Evolutionary conservation across 1,284 basidiomycete genomes (phyloP).

Genomic region (Tranzscheliella williamsii): DNA sequence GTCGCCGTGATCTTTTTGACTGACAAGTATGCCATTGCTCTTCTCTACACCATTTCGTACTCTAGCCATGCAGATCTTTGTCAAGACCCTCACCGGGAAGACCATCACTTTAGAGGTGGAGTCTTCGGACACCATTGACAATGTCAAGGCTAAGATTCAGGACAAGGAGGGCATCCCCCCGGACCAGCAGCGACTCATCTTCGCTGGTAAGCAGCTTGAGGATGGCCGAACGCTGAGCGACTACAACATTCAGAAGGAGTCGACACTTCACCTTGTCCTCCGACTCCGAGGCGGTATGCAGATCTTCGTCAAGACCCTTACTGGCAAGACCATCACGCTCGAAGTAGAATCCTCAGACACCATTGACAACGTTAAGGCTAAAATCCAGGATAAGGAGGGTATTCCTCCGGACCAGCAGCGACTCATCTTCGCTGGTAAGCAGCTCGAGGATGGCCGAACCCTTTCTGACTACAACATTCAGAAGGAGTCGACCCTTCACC

Average conservation of each 20-base stretch:
- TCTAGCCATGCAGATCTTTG: slow-evolving; percentile 39
- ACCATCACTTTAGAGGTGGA: slow-evolving; percentile 63
- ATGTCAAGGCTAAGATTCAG: slow-evolving; percentile 65
- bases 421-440: slow-evolving; percentile 64
- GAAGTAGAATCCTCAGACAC: slow-evolving; percentile 87
- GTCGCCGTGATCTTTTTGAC: not conserved
- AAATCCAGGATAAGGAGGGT: slow-evolving; percentile 60
- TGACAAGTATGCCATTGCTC: too few relatives aligned
- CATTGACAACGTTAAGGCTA: slow-evolving; percentile 75
- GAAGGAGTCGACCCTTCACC: slow-evolving; percentile 56
- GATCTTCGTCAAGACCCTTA: slow-evolving; percentile 70
- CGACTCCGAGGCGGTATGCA: slow-evolving; percentile 73
- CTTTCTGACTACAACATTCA: slow-evolving; percentile 63
- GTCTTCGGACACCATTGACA: slow-evolving; percentile 67
- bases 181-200: slow-evolving; percentile 57
- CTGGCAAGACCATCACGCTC: slow-evolving; percentile 96
- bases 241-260: slow-evolving; percentile 94
- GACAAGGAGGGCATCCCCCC: slow-evolving; percentile 57
- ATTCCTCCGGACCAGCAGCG: slow-evolving; percentile 64
- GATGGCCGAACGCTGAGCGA: slow-evolving; percentile 54
- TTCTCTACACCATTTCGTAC: not conserved
- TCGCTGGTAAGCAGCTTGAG: slow-evolving; percentile 56
- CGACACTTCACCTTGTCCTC: slow-evolving; percentile 92
- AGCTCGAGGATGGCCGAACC: slow-evolving; percentile 64
- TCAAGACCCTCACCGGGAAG: slow-evolving; percentile 47